Conservation (phyloP, 2,329 filamentous ascomycete species). For the Colletotrichum sp. region DNA sequence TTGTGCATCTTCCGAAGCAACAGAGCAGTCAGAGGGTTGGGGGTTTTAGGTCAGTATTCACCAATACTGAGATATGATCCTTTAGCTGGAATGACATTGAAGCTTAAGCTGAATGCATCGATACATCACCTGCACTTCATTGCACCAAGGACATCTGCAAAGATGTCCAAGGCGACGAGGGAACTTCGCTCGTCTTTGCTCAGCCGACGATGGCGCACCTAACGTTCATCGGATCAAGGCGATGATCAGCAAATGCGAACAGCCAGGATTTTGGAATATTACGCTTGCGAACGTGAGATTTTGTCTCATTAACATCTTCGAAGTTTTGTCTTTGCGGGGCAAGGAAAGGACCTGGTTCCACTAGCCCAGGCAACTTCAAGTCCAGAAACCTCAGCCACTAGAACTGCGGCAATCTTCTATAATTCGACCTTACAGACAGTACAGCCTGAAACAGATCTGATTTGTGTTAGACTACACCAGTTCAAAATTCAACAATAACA, state of each 20-base stretch:
- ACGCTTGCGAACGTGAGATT: neutral
- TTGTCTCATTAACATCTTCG: accelerated
- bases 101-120: neutral
- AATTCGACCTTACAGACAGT: neutral
- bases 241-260: neutral
- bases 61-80: neutral
- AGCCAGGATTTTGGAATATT: accelerated
- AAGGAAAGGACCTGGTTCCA: neutral
- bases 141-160: neutral
- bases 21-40: neutral
- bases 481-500: neutral
- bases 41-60: neutral
- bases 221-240: neutral
- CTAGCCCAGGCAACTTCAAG: neutral
- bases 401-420: neutral
- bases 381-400: neutral
- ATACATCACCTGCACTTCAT: neutral
- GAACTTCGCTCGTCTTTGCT: neutral
- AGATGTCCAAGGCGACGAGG: neutral
- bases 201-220: neutral
- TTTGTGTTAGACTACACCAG: neutral
- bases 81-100: accelerated
- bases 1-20: neutral
- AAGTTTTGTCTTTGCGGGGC: neutral
- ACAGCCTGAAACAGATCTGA: neutral